These are phyloP conservation scores for Starmera dryadoides DNA, from an alignment of 805 yeast species.

Conservation along the genomic window DNA sequence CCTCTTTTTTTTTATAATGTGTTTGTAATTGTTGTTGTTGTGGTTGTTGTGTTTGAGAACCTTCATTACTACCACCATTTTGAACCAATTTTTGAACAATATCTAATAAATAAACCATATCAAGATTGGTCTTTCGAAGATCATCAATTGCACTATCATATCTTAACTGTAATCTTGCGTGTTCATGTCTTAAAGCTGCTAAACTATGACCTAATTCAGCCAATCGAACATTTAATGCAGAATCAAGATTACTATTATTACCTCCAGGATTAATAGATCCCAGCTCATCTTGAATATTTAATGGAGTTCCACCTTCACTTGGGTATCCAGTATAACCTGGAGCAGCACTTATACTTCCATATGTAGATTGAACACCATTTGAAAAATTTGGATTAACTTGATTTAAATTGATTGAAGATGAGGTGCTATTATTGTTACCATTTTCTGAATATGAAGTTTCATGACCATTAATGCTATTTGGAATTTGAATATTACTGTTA, in stretches of 20 bases:
- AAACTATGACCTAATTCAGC: constrained; percentile 33
- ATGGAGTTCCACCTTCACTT: no score
- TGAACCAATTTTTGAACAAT: constrained; percentile 26
- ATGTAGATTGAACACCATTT: no score
- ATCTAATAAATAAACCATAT: constrained; percentile 45
- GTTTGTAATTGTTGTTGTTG: constrained; percentile 9
- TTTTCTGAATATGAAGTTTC: no score
- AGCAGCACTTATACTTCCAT: no score
- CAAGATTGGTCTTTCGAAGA: constrained; percentile 41
- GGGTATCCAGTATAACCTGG: no score
- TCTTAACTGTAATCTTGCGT: constrained; percentile 33
- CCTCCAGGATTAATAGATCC: no score
- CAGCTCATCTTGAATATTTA: no score
- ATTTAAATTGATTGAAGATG: no score
- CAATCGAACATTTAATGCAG: constrained; percentile 18
- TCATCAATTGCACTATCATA: constrained; percentile 44
- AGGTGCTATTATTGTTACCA: no score
- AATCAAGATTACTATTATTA: constrained; percentile 10
- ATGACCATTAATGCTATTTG: no score
- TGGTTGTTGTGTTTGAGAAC: constrained; percentile 4
- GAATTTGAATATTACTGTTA: no score
- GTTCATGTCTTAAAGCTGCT: constrained; percentile 33
- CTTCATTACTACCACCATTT: constrained; percentile 3
- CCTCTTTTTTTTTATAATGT: background rate
- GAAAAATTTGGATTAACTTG: no score